A percentile compares a stretch with the other conserved stretches of the same genome.
Evolutionary conservation across 768 basidiomycete species (phyloP).

Genomic region (Cyclocybe aegerita): DNA sequence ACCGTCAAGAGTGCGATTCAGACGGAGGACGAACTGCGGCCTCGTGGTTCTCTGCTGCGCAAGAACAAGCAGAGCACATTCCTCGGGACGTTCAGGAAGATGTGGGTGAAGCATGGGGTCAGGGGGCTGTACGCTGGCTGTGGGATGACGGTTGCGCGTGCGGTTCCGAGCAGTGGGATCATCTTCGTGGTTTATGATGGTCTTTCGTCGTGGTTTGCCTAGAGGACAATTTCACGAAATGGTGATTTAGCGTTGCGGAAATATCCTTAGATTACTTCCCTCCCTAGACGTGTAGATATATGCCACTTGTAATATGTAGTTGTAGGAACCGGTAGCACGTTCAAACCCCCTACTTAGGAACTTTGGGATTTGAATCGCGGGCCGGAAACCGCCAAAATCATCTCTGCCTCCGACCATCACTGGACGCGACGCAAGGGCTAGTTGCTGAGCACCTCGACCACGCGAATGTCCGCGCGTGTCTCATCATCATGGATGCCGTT

Average conservation of each 20-base stretch:
- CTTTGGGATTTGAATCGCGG: no score
- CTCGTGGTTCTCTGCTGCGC: conserved; percentile 25
- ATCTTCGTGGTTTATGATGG: conserved; percentile 94
- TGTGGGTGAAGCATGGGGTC: conserved; percentile 77
- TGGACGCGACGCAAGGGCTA: no score
- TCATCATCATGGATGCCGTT: conserved; percentile 13
- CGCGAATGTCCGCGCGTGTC: conserved; percentile 15
- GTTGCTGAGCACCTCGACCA: background rate
- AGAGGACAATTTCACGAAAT: conserved; percentile 1
- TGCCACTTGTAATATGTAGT: no score
- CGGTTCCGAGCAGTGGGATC: conserved; percentile 87
- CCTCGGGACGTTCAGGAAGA: conserved; percentile 58
- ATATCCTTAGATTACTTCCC: no score
- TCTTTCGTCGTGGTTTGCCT: conserved; percentile 46
- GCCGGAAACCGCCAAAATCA: no score
- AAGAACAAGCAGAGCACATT: conserved; percentile 34
- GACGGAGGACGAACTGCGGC: conserved; percentile 85
- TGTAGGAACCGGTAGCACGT: no score
- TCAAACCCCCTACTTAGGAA: no score
- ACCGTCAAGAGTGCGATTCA: conserved; percentile 94
- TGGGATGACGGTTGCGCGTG: conserved; percentile 84
- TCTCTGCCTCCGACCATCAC: no score
- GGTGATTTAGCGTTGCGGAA: no score
- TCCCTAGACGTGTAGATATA: no score
- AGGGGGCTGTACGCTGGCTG: conserved; percentile 90